phyloP scores from a whole-genome alignment of 768 basidiomycete species.

The Auriscalpium vulgare region DNA sequence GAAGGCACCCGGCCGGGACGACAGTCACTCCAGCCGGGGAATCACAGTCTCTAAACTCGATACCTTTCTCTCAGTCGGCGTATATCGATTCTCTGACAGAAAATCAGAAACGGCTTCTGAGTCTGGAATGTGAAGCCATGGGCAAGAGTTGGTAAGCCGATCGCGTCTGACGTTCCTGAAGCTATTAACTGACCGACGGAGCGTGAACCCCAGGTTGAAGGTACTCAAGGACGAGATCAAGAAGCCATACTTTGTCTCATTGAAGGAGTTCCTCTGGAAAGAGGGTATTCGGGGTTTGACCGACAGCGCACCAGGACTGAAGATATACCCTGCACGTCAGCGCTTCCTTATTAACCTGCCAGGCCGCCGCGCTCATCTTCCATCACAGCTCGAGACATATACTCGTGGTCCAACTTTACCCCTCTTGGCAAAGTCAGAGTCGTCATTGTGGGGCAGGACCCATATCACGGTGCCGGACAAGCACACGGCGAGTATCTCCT shows the following conservation, averaged over 20 bases:
- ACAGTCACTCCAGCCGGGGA: too few relatives aligned
- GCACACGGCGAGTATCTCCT: slow-evolving; percentile 63
- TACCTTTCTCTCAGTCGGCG: slow-evolving; percentile 56
- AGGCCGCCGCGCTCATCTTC: background rate
- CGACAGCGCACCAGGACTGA: slow-evolving; percentile 37
- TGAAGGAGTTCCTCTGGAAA: slow-evolving; percentile 64
- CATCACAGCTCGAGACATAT: slow-evolving; percentile 69
- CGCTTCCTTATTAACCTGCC: background rate
- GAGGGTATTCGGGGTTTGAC: slow-evolving; percentile 51
- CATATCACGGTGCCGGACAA: slow-evolving; percentile 73
- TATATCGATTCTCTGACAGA: slow-evolving; percentile 48
- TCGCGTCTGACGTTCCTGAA: background rate
- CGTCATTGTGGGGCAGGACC: slow-evolving; percentile 88
- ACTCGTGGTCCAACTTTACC: slow-evolving; percentile 81
- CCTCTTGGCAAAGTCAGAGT: slow-evolving; percentile 79
- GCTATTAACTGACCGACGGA: background rate
- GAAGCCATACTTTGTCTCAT: slow-evolving; percentile 66
- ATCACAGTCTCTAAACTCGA: slow-evolving; percentile 43
- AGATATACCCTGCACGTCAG: slow-evolving; percentile 71
- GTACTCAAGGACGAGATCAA: slow-evolving; percentile 65
- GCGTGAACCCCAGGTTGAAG: slow-evolving; percentile 47
- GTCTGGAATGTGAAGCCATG: slow-evolving; percentile 67
- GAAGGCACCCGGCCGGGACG: too few relatives aligned
- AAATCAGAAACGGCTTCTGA: slow-evolving; percentile 48
- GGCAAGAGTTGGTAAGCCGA: slow-evolving; percentile 57